Percentiles rank a stretch among this genome's conserved stretches.
These are phyloP conservation scores for Phytophthora chlamydospora DNA, from an alignment of 352 stramenopile species.

Conservation along the genomic window DNA sequence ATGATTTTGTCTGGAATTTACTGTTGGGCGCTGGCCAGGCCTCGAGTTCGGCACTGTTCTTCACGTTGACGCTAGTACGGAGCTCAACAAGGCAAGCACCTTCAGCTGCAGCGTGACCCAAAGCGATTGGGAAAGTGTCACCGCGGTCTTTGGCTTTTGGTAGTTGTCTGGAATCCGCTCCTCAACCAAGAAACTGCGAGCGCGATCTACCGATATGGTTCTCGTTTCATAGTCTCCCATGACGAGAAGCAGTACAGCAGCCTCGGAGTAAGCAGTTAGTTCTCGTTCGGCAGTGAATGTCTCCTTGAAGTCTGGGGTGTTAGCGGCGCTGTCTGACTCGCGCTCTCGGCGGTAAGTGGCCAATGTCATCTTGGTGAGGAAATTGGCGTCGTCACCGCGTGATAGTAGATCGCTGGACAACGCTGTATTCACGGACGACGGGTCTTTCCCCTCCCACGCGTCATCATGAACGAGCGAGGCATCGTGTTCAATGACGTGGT, in stretches of 20 bases:
- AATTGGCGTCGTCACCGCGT: slow-evolving; percentile 26
- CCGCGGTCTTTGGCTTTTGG: slow-evolving; percentile 31
- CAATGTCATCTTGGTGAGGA: slow-evolving; percentile 44
- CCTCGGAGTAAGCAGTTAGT: slow-evolving; percentile 50
- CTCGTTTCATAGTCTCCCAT: slow-evolving; percentile 47
- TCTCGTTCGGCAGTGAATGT: slow-evolving; percentile 36
- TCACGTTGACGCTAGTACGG: neutral
- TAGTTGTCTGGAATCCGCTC: slow-evolving; percentile 61
- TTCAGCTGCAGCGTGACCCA: slow-evolving; percentile 55
- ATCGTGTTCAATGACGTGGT: slow-evolving; percentile 77
- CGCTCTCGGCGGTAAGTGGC: slow-evolving; percentile 57
- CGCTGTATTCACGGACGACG: slow-evolving; percentile 49
- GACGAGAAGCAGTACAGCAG: slow-evolving; percentile 50
- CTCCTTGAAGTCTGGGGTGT: slow-evolving; percentile 54
- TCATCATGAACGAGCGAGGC: slow-evolving; percentile 76
- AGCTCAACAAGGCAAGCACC: slow-evolving; percentile 24
- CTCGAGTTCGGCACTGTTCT: neutral
- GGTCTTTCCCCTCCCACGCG: slow-evolving; percentile 45
- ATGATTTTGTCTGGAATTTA: slow-evolving; percentile 4
- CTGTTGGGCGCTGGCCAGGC: neutral
- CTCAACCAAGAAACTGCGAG: slow-evolving; percentile 52
- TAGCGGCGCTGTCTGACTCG: slow-evolving; percentile 44
- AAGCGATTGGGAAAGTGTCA: slow-evolving; percentile 40
- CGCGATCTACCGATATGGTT: slow-evolving; percentile 48
- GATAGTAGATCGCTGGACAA: slow-evolving; percentile 47